These are phyloP conservation scores for Blastobotrys apis DNA, from an alignment of 1,139 yeast species.

Conservation along the genomic window DNA sequence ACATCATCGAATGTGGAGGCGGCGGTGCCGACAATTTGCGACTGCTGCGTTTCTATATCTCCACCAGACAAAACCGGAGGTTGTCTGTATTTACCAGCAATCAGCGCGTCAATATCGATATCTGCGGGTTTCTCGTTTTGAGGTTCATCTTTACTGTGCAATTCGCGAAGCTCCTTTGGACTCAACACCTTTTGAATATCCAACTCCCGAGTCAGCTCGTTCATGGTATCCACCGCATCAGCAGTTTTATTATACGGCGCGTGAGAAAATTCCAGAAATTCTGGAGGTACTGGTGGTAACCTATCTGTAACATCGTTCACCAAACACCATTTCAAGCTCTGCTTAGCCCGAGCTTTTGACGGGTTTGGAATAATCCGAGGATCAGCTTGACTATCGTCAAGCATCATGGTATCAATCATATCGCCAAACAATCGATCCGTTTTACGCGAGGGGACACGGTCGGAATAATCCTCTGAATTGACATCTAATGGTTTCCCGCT, in stretches of 20 bases:
- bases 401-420: slow-evolving; percentile 39
- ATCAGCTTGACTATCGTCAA: no score
- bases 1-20: not conserved
- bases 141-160: not conserved
- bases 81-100: no score
- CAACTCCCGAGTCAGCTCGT: slow-evolving; percentile 24
- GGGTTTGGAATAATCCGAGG: slow-evolving; percentile 1
- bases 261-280: slow-evolving; percentile 21
- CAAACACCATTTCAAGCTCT: slow-evolving; percentile 33
- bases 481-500: slow-evolving; percentile 33
- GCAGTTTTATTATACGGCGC: slow-evolving; percentile 20
- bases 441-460: slow-evolving; percentile 36
- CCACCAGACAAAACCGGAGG: not conserved
- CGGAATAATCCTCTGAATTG: slow-evolving; percentile 18
- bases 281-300: slow-evolving; percentile 24
- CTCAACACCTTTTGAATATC: slow-evolving; percentile 22
- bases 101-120: not conserved
- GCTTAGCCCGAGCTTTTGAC: not conserved
- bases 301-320: slow-evolving; percentile 21
- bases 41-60: not conserved
- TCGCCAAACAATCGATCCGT: slow-evolving; percentile 40
- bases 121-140: no score
- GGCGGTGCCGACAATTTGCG: no score
- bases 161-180: slow-evolving; percentile 9
- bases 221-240: slow-evolving; percentile 19